Base-by-base conservation (phyloP, 2,329 filamentous ascomycete species). In the Colletotrichum somersetense region DNA sequence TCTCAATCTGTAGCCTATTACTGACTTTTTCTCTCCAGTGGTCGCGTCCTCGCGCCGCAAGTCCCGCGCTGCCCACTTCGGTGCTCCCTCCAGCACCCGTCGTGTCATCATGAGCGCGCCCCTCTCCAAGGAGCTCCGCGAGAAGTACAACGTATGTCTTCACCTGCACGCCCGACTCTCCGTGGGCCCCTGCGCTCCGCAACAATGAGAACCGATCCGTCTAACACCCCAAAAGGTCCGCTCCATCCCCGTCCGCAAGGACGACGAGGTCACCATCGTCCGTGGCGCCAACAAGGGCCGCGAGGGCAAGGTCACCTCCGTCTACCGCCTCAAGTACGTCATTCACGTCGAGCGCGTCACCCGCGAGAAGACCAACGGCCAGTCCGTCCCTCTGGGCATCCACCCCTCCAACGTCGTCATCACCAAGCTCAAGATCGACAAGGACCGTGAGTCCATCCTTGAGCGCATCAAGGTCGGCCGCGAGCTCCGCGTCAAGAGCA, bases 21-120 rank as follows among this genome's bases (percentile, higher is more conserved):
- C 73, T 80, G 72, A 79, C 75, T 52, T 30, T 52, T 16, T 52
- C 33, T 52, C 61, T 8, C 6, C 77, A 92, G 90, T 84, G 80
- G 82, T 94, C 82, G 85, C 89, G 85, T 94, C 93, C 86, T 97
- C 95, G 83, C 92, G 96, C 88, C 93, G 96, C 89, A 99, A 99
- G 94, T 96, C 94, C 88, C 94, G 96, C 87, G 97, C 97, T 91
- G 93, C 94, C 84, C 96, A 99, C 91, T 99, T 97, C 91, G 89
- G 90, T 85, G 96, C 96, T 79, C 95, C 95, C 79, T 98, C 95
- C 85, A 95, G 93, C 89, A 90, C 94, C 84, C 95, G 96, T 87
- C 94, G 96, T 84, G 90, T 92, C 81, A 97, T 97, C 89, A 98
- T 99, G 95, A 96, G 93, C 89, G 95, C 96, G 79, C 93, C 94